A percentile compares a stretch with the other conserved stretches of the same genome.
phyloP scores from a whole-genome alignment of 208 protist species.

The Crithidia sp. region DNA sequence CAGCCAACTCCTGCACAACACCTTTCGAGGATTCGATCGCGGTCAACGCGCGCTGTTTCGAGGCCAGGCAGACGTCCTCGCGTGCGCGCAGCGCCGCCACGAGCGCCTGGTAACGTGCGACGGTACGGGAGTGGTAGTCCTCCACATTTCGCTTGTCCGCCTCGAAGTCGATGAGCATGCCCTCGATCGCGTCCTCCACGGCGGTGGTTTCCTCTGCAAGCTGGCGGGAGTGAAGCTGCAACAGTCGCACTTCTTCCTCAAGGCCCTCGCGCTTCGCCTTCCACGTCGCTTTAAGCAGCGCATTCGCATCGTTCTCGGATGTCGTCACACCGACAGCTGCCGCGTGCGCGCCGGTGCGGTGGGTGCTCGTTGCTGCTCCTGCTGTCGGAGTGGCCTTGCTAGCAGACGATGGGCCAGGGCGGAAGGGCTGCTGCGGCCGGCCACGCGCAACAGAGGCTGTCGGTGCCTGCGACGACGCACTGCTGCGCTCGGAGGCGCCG shows the following conservation, averaged over 20 bases:
- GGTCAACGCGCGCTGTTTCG: slow-evolving; percentile 46
- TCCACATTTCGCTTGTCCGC: slow-evolving; percentile 21
- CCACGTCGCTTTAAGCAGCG: slow-evolving; percentile 24
- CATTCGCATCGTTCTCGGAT: not conserved
- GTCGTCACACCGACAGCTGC: no score
- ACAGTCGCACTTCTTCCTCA: slow-evolving; percentile 18
- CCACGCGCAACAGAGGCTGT: not conserved
- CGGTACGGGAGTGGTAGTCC: slow-evolving; percentile 22
- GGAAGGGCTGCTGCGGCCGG: slow-evolving; percentile 1
- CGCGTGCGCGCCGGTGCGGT: no score
- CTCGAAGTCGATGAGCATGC: slow-evolving; percentile 35
- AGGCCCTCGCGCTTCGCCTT: slow-evolving; percentile 16
- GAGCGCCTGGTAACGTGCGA: slow-evolving; percentile 21
- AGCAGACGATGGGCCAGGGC: no score
- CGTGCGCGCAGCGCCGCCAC: slow-evolving; percentile 30
- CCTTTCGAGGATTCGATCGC: slow-evolving; percentile 31
- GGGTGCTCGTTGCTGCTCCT: no score
- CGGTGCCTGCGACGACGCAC: not conserved
- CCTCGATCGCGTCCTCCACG: slow-evolving; percentile 37
- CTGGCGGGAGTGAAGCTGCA: slow-evolving; percentile 19
- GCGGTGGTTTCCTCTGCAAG: slow-evolving; percentile 21
- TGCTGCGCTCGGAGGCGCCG: not conserved
- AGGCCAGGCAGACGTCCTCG: slow-evolving; percentile 39
- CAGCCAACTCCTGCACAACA: slow-evolving; percentile 26
- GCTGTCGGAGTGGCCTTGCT: no score